Evolutionary conservation across 805 yeast genomes (phyloP).

Genomic region (Pichia phayaonensis): DNA sequence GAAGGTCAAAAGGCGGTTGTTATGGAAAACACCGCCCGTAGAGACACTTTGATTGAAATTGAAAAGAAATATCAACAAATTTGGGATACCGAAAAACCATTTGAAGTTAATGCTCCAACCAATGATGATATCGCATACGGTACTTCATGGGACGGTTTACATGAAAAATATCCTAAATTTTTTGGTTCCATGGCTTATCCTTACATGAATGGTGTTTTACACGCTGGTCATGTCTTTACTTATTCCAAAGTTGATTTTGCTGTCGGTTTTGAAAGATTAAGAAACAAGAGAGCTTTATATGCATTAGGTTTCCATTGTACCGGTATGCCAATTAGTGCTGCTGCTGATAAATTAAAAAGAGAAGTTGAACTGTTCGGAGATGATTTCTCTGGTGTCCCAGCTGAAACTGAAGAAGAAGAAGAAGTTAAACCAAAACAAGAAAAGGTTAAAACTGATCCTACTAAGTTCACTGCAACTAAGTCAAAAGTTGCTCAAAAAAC

Average conservation of each 20-base stretch:
- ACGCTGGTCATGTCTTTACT: conserved; percentile 96
- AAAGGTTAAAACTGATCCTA: conserved; percentile 49
- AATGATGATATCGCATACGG: conserved; percentile 53
- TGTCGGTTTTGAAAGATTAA: conserved; percentile 90
- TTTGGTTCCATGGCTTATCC: conserved; percentile 97
- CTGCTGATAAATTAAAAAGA: conserved; percentile 91
- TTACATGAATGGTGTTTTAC: conserved; percentile 97
- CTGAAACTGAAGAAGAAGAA: conserved; percentile 45
- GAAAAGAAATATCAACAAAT: conserved; percentile 81
- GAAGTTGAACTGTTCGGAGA: conserved; percentile 88
- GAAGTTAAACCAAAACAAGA: conserved; percentile 21
- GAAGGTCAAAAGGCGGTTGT: conserved; percentile 30
- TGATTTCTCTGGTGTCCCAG: conserved; percentile 64
- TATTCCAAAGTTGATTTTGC: conserved; percentile 89
- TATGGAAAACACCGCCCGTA: conserved; percentile 67
- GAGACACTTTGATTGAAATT: conserved; percentile 85
- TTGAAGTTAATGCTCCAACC: conserved; percentile 85
- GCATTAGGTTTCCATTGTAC: conserved; percentile 99
- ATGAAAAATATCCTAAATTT: conserved; percentile 74
- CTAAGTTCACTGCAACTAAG: conserved; percentile 88
- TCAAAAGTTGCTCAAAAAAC: conserved; percentile 90
- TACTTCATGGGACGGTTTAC: conserved; percentile 59
- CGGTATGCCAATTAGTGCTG: conserved; percentile 95
- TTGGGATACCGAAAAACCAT: conserved; percentile 83
- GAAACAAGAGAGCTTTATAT: conserved; percentile 84